Conservation (phyloP, 805 yeast species). For the Saccharomycopsis sp. region DNA sequence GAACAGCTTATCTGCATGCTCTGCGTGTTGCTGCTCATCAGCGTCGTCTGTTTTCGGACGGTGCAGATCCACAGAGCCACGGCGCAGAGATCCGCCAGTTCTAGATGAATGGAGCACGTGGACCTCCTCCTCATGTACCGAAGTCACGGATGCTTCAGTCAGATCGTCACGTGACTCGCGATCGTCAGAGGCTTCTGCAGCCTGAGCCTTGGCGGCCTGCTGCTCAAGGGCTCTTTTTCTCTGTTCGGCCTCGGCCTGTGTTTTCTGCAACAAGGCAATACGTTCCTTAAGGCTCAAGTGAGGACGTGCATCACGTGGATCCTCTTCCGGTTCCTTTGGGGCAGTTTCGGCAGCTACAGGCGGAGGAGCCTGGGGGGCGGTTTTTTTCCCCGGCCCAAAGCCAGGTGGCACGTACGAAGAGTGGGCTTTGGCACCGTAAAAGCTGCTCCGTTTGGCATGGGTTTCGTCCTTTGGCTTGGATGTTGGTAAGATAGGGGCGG, state of each 20-base stretch:
- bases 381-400: conserved; percentile 24
- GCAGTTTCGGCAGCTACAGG: conserved; percentile 29
- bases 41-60: neutral
- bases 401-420: conserved; percentile 51
- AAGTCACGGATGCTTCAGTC: neutral
- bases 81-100: conserved; percentile 4
- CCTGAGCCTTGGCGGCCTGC: conserved; percentile 38
- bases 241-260: conserved; percentile 75
- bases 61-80: neutral
- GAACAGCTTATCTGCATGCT: no score
- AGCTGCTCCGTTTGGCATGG: conserved; percentile 48
- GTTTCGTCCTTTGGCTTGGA: conserved; percentile 36
- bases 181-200: conserved; percentile 35
- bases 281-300: conserved; percentile 80
- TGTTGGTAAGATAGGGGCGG: conserved; percentile 37
- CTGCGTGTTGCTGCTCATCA: neutral
- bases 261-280: conserved; percentile 74
- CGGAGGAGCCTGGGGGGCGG: conserved; percentile 27
- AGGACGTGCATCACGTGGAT: conserved; percentile 58
- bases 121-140: conserved; percentile 1
- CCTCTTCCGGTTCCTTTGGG: conserved; percentile 28
- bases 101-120: neutral
- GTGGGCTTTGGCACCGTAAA: conserved; percentile 44
- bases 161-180: neutral
- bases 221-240: conserved; percentile 54